Percentiles rank a stretch among this genome's conserved stretches.
Evolutionary conservation across 176 grass and related monocot species (phyloP).

Genomic region (Oryza punctata): DNA sequence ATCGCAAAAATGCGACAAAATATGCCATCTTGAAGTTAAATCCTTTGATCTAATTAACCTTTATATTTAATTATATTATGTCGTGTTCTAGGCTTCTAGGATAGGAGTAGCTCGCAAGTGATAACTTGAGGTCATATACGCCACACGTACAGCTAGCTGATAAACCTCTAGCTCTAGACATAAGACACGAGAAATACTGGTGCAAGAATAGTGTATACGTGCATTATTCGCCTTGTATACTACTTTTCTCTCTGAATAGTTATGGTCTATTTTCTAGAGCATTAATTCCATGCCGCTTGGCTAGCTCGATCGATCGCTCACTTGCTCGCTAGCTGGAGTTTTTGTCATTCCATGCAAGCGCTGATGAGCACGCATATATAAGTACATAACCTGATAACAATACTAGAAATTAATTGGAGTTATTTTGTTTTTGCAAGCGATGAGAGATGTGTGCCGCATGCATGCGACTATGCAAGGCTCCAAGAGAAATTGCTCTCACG

Average conservation of each 20-base stretch:
- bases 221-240: neutral
- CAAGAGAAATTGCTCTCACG: constrained; percentile 50
- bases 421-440: constrained; percentile 41
- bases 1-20: no score
- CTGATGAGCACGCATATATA: neutral
- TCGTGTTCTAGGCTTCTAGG: no score
- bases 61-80: no score
- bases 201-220: neutral
- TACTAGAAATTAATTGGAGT: neutral
- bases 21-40: no score
- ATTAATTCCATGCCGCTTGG: constrained; percentile 18
- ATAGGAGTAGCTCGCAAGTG: no score
- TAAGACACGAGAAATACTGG: neutral
- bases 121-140: no score
- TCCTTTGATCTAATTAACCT: no score
- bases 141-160: no score
- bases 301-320: neutral
- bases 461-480: constrained; percentile 22
- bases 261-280: constrained; percentile 37
- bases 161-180: no score
- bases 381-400: constrained; percentile 6
- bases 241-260: constrained; percentile 13
- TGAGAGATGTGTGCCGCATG: constrained; percentile 30
- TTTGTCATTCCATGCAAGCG: constrained; percentile 41
- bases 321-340: constrained; percentile 38